Conservation (phyloP, 2,329 filamentous ascomycete genomes). For the Domatiomyces catenatus region DNA sequence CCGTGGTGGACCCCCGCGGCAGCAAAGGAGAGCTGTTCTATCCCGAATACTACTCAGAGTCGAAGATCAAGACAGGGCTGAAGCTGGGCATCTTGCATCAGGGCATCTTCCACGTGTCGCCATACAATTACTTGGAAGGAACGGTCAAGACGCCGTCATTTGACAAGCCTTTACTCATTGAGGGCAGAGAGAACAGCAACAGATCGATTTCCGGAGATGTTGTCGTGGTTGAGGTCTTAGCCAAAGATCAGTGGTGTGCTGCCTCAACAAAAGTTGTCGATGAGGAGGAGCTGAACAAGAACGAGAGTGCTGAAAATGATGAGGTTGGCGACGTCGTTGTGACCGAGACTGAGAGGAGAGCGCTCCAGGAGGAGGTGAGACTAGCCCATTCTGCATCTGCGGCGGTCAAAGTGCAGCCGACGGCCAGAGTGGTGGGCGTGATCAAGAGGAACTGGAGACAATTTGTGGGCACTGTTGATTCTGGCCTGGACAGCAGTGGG, state of each 20-base stretch:
- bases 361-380: constrained; percentile 81
- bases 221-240: constrained; percentile 82
- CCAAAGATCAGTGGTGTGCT: constrained; percentile 91
- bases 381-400: constrained; percentile 60
- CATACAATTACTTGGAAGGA: constrained; percentile 94
- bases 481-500: constrained; percentile 62
- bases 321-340: constrained; percentile 59
- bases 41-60: constrained; percentile 74
- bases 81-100: constrained; percentile 83
- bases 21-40: constrained; percentile 62
- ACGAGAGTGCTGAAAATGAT: constrained; percentile 83
- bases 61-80: constrained; percentile 85
- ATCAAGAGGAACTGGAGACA: constrained; percentile 96
- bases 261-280: constrained; percentile 93
- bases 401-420: constrained; percentile 72
- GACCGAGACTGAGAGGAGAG: constrained; percentile 73
- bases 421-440: constrained; percentile 78
- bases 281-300: constrained; percentile 77
- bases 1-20: constrained; percentile 41
- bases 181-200: constrained; percentile 93
- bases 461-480: constrained; percentile 87
- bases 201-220: constrained; percentile 80
- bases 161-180: constrained; percentile 69
- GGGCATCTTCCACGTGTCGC: constrained; percentile 87
- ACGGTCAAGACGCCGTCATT: constrained; percentile 83